Base-by-base conservation (phyloP, 306 rosid species). In the Psophocarpus tetragonolobus region DNA sequence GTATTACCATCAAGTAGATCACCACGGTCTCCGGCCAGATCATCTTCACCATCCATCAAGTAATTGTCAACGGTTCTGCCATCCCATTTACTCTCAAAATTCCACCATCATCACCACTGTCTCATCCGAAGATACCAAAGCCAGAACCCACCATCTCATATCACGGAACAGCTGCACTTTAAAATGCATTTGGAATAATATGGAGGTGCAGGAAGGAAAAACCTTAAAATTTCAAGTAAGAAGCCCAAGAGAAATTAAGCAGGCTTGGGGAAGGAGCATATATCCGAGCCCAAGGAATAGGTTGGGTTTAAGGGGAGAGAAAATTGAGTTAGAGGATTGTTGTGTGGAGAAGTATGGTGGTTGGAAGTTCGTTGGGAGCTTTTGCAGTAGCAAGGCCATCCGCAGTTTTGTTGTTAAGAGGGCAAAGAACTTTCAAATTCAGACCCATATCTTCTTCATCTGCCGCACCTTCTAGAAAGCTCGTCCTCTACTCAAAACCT, bases 401-500 rank as follows among this genome's bases (percentile, higher is more conserved):
- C 48, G 73, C 92, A 2, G 23, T 41, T 2, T 12, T 57, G 8
- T 21, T 83, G 44, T 41, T 90, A 9, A 54, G 58, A 18, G 62
- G 83, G 17, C 77, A 62, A 45, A 90, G 63, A n/a, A 13, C 80
- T 21, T 80, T 54, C 27, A 82, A 77, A 20, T 84, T 87, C 38
- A 81, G 76, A 17, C 77, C 91, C 36, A 26, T 68, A 4, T 85
- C 71, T 21, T 81, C 38, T 41, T 87, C 91, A 1, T 81, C 91
- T 0, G 73, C 91, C 0, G 73, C 88, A 14, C 66, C 92, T 4
- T 41, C 90, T 38, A 82, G 96, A 84, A 87, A 87, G 54, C 93
- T 96, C 57, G 65, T 92, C 64, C 93, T 96, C 30, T 96, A 96
- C 90, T 96, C 96, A 0, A 96, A 92, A 80, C 96, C 97, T 61